Percentiles rank a stretch among this genome's conserved stretches.
phyloP scores from a whole-genome alignment of 2,329 filamentous ascomycete genomes.

The Remersonia thermophila region DNA sequence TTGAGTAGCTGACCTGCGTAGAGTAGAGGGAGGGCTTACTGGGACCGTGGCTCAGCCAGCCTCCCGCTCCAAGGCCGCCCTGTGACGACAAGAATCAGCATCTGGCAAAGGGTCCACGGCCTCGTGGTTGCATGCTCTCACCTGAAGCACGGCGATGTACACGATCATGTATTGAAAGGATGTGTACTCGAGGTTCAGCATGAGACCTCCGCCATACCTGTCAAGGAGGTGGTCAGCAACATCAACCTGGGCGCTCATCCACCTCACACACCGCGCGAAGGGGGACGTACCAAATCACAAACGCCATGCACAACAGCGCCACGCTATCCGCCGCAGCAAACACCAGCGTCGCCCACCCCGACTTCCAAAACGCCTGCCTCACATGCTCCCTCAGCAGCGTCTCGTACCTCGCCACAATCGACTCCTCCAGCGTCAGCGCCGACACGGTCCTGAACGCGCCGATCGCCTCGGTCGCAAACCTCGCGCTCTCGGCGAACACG shows the following conservation, averaged over 20 bases:
- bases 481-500: constrained; percentile 48
- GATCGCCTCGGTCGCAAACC: constrained; percentile 52
- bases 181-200: constrained; percentile 21
- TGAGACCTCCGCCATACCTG: constrained; percentile 21
- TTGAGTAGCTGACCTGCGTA: neutral
- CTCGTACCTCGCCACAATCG: constrained; percentile 32
- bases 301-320: constrained; percentile 43
- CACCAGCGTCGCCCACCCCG: constrained; percentile 22
- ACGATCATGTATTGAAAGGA: constrained; percentile 25
- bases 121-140: no score
- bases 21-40: constrained; percentile 13
- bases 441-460: constrained; percentile 50
- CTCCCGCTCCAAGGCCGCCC: constrained; percentile 22
- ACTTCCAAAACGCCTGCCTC: constrained; percentile 20
- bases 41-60: constrained; percentile 23
- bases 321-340: constrained; percentile 31
- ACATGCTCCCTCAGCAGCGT: constrained; percentile 25
- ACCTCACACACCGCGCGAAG: no score
- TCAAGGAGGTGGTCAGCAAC: constrained; percentile 1
- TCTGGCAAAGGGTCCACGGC: neutral
- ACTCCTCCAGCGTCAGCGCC: constrained; percentile 47
- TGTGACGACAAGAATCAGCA: constrained; percentile 3
- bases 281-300: constrained; percentile 41
- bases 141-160: constrained; percentile 23
- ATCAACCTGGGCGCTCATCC: neutral